Evolutionary conservation across 192 early-diverging fungal species (phyloP).

Genomic region (Paraglomus brasilianum): DNA sequence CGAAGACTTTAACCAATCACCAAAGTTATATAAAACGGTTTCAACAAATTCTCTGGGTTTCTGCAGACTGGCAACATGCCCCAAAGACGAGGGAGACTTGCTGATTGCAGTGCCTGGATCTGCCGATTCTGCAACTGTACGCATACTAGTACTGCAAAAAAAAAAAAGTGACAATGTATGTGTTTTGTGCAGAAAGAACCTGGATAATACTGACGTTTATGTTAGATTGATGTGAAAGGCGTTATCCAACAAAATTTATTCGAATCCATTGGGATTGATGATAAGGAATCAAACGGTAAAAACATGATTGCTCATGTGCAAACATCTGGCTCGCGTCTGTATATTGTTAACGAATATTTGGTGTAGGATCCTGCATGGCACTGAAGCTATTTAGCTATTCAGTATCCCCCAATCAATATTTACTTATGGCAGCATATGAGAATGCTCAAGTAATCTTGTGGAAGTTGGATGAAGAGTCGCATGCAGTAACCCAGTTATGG

Average conservation of each 20-base stretch:
- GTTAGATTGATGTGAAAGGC: constrained; percentile 24
- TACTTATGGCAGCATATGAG: constrained; percentile 42
- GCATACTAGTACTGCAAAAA: neutral
- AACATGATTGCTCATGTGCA: neutral
- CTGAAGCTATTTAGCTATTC: constrained; percentile 14
- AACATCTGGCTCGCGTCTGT: no score
- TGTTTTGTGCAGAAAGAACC: no score
- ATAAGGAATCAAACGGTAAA: no score
- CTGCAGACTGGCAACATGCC: constrained; percentile 37
- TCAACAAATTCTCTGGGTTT: constrained; percentile 44
- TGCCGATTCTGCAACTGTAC: neutral
- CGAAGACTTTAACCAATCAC: neutral
- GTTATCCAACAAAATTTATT: constrained; percentile 8
- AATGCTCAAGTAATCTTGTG: constrained; percentile 37
- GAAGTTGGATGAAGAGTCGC: constrained; percentile 12
- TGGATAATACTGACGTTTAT: no score
- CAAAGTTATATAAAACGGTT: constrained; percentile 30
- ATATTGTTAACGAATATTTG: no score
- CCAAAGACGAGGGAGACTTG: constrained; percentile 14
- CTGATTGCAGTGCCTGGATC: constrained; percentile 1
- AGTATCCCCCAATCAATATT: neutral
- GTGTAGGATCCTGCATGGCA: constrained; percentile 27
- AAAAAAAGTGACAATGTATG: no score
- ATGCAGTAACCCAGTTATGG: constrained; percentile 34
- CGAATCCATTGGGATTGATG: neutral